Evolutionary conservation across 768 basidiomycete genomes (phyloP).

Genomic region (Aureoboletus auriporus): DNA sequence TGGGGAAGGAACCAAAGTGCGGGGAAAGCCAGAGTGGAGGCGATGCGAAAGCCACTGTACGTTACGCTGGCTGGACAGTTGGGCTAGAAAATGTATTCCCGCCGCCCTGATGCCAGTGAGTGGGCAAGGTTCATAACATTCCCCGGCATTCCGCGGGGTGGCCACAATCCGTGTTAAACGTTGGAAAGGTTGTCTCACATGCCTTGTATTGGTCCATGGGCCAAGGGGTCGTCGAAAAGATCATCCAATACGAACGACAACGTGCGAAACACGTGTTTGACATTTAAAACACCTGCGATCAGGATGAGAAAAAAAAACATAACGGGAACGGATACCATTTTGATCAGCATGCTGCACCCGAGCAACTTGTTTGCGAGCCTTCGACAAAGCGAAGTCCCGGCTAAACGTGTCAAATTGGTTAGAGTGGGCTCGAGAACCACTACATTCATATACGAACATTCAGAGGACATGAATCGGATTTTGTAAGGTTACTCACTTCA

Average conservation of each 20-base stretch:
- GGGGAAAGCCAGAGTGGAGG: not conserved
- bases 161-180: not conserved
- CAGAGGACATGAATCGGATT: too few relatives aligned
- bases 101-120: not conserved
- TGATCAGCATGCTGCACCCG: not conserved
- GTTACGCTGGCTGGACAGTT: not conserved
- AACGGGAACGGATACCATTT: not conserved
- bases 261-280: conserved; percentile 6
- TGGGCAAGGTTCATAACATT: not conserved
- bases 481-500: too few relatives aligned
- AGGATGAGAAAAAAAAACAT: conserved; percentile 3
- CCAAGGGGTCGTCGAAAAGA: not conserved
- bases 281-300: conserved; percentile 2
- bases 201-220: not conserved
- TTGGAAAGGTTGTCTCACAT: not conserved
- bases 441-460: too few relatives aligned
- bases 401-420: not conserved
- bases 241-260: conserved; percentile 1
- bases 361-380: too few relatives aligned
- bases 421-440: not conserved
- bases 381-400: too few relatives aligned
- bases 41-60: not conserved
- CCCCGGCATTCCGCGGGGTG: not conserved
- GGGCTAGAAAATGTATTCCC: not conserved
- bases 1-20: not conserved